These are phyloP conservation scores for Mytilinidion resinicola DNA, from an alignment of 495 filamentous ascomycete genomes.

Conservation along the genomic window DNA sequence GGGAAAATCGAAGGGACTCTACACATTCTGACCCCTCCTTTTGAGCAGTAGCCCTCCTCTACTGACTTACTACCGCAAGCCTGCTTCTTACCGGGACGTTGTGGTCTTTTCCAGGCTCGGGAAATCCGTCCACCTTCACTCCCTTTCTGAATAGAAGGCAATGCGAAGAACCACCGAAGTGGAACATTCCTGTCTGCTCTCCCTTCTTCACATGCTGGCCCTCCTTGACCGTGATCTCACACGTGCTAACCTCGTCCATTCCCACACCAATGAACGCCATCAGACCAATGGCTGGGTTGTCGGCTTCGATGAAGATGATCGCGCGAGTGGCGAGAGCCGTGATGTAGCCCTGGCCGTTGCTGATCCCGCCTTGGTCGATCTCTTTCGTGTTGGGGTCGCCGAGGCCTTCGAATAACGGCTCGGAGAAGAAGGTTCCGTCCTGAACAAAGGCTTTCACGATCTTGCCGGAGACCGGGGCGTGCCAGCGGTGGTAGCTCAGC, in stretches of 20 bases:
- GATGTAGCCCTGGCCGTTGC: conserved; percentile 49
- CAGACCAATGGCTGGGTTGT: conserved; percentile 57
- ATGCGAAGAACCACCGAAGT: conserved; percentile 63
- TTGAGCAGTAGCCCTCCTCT: too few relatives aligned
- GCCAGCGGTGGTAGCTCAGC: conserved; percentile 35
- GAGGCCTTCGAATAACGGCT: conserved; percentile 51
- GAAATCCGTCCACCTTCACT: conserved; percentile 38
- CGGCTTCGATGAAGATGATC: conserved; percentile 62
- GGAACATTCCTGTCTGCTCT: conserved; percentile 66
- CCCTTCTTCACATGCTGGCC: conserved; percentile 59
- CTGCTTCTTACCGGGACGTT: conserved; percentile 55
- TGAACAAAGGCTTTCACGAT: conserved; percentile 25
- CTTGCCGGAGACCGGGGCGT: conserved; percentile 29
- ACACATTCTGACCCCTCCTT: too few relatives aligned
- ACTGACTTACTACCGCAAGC: conserved; percentile 41
- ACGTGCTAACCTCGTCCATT: conserved; percentile 66
- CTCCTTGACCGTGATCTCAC: conserved; percentile 56
- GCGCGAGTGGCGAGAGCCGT: conserved; percentile 53
- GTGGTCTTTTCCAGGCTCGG: conserved; percentile 40
- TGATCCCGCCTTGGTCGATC: conserved; percentile 36
- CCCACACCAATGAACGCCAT: conserved; percentile 61
- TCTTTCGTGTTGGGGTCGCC: conserved; percentile 30
- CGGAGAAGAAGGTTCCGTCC: conserved; percentile 62
- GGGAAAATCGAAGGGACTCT: too few relatives aligned
- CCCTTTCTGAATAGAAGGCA: conserved; percentile 52